Evolutionary conservation across 345 rosid genomes (phyloP).

Genomic region (Populus simonii): DNA sequence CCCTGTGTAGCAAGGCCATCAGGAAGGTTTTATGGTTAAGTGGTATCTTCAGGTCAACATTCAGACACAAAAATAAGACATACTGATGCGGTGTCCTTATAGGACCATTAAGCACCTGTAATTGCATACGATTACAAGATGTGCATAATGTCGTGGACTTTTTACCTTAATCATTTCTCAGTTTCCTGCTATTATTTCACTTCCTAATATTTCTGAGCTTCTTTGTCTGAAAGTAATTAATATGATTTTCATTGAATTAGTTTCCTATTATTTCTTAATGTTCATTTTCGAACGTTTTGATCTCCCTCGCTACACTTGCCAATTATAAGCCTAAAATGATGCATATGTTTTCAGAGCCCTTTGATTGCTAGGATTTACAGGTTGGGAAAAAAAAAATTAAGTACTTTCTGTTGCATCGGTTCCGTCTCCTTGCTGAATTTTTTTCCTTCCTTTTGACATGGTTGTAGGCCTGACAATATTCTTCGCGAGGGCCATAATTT

Average conservation of each 20-base stretch:
- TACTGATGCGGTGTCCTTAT: not conserved
- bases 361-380: constrained; percentile 1
- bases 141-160: not conserved
- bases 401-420: not conserved
- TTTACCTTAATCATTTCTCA: not conserved
- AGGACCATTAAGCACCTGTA: not conserved
- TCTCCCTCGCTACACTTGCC: not conserved
- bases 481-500: not conserved
- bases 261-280: not conserved
- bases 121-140: not conserved
- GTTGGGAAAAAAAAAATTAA: not conserved
- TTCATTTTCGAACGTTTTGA: not conserved
- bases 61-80: not conserved
- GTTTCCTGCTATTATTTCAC: not conserved
- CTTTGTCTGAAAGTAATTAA: not conserved
- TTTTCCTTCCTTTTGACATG: not conserved
- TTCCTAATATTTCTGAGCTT: not conserved
- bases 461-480: not conserved
- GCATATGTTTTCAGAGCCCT: not conserved
- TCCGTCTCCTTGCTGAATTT: not conserved
- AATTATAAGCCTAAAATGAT: not conserved
- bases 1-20: not conserved
- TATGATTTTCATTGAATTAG: not conserved
- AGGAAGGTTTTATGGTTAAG: not conserved
- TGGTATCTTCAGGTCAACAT: not conserved